Conservation (phyloP, 192 early-diverging fungal genomes). For the Chytriomyces hyalinus region DNA sequence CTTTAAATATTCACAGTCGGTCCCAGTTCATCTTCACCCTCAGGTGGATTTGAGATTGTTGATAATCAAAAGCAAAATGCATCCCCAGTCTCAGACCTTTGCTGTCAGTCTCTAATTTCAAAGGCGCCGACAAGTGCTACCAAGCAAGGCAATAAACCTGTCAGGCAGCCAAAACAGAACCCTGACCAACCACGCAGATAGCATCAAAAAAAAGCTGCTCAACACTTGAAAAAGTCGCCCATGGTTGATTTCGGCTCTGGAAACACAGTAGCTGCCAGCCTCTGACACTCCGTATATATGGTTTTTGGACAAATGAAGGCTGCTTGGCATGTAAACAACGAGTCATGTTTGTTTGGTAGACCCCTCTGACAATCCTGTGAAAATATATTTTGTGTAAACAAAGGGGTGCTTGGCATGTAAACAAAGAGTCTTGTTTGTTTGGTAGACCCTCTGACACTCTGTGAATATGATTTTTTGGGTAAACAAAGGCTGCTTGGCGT, state of each 20-base stretch:
- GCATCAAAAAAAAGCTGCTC: not conserved
- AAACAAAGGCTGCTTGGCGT: no score
- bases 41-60: not conserved
- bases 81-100: conserved; percentile 1
- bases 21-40: conserved; percentile 1
- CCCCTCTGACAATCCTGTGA: no score
- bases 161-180: not conserved
- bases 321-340: no score
- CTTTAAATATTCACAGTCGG: no score
- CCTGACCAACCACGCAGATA: not conserved
- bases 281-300: no score
- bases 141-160: not conserved
- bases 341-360: no score
- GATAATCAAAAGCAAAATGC: conserved; percentile 11
- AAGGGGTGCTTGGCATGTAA: no score
- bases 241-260: conserved; percentile 12
- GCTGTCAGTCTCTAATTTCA: conserved; percentile 15
- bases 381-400: no score
- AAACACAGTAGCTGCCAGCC: conserved; percentile 3
- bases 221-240: not conserved
- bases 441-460: no score
- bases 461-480: no score
- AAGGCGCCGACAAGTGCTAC: not conserved
- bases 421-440: no score
- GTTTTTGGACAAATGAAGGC: no score